Percentiles rank a stretch among this genome's conserved stretches.
Evolutionary conservation across 208 protist species (phyloP).

Genomic region (Trypanosoma scelopori): DNA sequence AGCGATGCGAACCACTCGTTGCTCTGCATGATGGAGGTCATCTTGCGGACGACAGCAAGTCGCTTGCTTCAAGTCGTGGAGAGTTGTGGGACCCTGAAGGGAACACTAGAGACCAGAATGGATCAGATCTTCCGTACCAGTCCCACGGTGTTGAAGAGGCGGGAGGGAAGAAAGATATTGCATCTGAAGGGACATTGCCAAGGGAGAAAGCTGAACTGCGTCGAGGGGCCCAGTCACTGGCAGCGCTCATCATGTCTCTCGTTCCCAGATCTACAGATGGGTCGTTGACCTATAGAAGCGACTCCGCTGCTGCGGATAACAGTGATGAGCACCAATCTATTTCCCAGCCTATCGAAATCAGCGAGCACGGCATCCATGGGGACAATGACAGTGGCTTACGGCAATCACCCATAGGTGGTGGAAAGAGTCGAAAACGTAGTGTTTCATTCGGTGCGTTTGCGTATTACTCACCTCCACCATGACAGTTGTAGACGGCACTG

Average conservation of each 20-base stretch:
- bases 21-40: background rate
- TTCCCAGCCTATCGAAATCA: background rate
- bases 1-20: background rate
- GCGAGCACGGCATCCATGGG: background rate
- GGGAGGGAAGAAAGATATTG: background rate
- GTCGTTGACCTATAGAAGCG: background rate
- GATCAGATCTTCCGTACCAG: background rate
- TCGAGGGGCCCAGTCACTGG: constrained; percentile 13
- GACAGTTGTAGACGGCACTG: background rate
- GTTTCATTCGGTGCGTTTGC: constrained; percentile 29
- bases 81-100: background rate
- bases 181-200: background rate
- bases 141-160: background rate
- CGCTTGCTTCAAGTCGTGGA: too few relatives aligned
- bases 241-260: constrained; percentile 19
- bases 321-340: background rate
- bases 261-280: constrained; percentile 5
- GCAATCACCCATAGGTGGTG: background rate
- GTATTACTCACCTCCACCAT: constrained; percentile 16
- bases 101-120: background rate
- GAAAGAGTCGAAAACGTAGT: constrained; percentile 1
- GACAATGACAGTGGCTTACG: background rate
- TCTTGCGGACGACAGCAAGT: too few relatives aligned
- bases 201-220: constrained; percentile 13
- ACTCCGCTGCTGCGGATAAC: background rate